Base-by-base conservation (phyloP, 2,329 filamentous ascomycete species). In the Pseudogymnoascus sp. region DNA sequence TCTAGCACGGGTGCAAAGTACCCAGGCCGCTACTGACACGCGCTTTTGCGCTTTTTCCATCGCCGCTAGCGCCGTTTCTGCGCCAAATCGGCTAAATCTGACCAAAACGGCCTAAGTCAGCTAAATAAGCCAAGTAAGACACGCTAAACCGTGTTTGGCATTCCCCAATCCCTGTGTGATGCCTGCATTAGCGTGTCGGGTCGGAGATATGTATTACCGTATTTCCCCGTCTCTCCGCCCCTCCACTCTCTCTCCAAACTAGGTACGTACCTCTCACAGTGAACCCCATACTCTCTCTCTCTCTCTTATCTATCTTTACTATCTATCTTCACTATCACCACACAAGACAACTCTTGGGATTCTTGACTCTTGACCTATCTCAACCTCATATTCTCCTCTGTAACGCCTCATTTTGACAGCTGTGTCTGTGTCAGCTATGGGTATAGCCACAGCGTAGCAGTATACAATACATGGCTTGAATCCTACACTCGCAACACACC, bases 31-130 rank as follows among this genome's bases (percentile, higher is more conserved):
- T 31, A 21, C 50, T 56, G 50, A 56, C 50, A 56, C 50, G 50
- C 50, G 50, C 50, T 56, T 56, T 56, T 56, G 50, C 50, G 28
- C 28, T 56, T 56, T 56, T 56, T 56, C 50, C 50, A 56, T 56
- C 50, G 50, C 2, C 50, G 50, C 28, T 56, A 56, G 28, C 50
- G 50, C 28, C 25, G 7, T 56, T 56, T 56, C 50, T 56, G 50
- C 50, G 50, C 28, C 50, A 56, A 56, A 36, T 56, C 50, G 50
- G n/a, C 50, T 36, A 56, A 34, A 56, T 56, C n/a, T n/a, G 50
- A 56, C 28, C 8, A 56, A 56, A 56, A 6, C 28, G 11, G 12
- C 28, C 16, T 34, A 11, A 18, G 46, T 6, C 8, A 10, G 14
- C 16, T 34, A 11, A 18, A 25, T 6, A 5, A 10, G 14, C 10